Base-by-base conservation (phyloP, 345 rosid species). In the Gossypium herbaceum region DNA sequence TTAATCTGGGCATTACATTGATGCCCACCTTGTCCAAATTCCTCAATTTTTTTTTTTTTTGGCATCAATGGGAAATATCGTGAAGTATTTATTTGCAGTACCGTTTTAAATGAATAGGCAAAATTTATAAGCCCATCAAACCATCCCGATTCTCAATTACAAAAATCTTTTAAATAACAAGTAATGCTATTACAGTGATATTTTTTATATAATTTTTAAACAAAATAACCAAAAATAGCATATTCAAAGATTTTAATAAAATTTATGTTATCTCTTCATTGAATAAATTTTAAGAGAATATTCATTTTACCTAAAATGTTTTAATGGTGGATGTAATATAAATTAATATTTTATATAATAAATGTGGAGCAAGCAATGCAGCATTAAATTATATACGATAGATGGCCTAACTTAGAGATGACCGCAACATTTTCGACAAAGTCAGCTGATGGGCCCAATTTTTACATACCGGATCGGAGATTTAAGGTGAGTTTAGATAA, bases 1-100 rank as follows among this genome's bases (percentile, higher is more conserved):
- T 73, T 64, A 59, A 57, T 22, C 20, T 10, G 75, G 73, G 73
- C 81, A 81, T 79, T 61, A 22, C 11, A 9, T 12, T 39, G 25
- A 48, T 62, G 77, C 79, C 75, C 65, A 12, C 48, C 70, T 54
- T 75, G 73, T 34, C 19, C 45, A 34, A 29, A 62, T 62, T 73
- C 41, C 52, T 54, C 34, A n/a, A 56, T 69, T 45, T 62, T 69
- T 69, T 58, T 58, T 27, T 16, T 69, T 58, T 29, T 16, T 77
- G 79, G 73, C 12, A 73, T 2, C 39, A 41, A 55, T 29, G 47
- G 24, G 74, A 45, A 45, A 12, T 50, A 41, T 50, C 7, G 11
- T 12, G 2, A 55, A 39, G 56, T 43, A 44, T 20, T 48, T 29
- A 7, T 67, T 20, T 57, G 27, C 4, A 20, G 25, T 56, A 12